Conservation (phyloP, 768 basidiomycete species). For the Podaxis sp. region DNA sequence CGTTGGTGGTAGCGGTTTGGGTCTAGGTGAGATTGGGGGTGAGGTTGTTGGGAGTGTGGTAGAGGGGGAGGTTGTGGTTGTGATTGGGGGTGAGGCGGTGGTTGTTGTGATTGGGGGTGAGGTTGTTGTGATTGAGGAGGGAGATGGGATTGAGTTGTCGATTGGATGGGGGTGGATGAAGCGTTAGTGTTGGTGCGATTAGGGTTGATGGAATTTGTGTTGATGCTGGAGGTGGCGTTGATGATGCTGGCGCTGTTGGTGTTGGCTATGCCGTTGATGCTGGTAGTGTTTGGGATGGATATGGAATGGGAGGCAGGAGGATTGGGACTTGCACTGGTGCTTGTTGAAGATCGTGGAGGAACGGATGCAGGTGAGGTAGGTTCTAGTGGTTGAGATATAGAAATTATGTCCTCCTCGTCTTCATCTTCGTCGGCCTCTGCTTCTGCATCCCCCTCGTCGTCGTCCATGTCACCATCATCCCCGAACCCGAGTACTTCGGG, state of each 20-base stretch:
- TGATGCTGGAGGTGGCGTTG: not conserved
- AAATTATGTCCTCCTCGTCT: conserved; percentile 1
- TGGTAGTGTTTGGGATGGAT: not conserved
- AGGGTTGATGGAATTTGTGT: conserved; percentile 1
- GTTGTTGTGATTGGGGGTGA: no score
- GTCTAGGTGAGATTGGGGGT: conserved; percentile 8
- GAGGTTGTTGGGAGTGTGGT: no score
- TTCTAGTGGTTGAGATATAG: not conserved
- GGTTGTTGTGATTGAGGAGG: no score
- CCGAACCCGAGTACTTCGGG: not conserved
- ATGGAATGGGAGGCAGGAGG: conserved; percentile 7
- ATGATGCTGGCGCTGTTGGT: not conserved
- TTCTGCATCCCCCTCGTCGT: conserved; percentile 10
- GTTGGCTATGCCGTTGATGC: not conserved
- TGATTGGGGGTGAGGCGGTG: no score
- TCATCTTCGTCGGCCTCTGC: conserved; percentile 13
- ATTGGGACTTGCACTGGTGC: not conserved
- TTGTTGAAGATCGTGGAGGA: not conserved
- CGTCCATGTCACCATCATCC: conserved; percentile 13
- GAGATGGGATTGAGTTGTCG: not conserved
- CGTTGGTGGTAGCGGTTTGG: conserved; percentile 30
- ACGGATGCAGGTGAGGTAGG: not conserved
- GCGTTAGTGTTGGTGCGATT: conserved; percentile 15
- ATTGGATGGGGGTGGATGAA: conserved; percentile 1
- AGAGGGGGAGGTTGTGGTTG: no score